Conservation (phyloP, 2,329 filamentous ascomycete species). For the Cercospora zeina region DNA sequence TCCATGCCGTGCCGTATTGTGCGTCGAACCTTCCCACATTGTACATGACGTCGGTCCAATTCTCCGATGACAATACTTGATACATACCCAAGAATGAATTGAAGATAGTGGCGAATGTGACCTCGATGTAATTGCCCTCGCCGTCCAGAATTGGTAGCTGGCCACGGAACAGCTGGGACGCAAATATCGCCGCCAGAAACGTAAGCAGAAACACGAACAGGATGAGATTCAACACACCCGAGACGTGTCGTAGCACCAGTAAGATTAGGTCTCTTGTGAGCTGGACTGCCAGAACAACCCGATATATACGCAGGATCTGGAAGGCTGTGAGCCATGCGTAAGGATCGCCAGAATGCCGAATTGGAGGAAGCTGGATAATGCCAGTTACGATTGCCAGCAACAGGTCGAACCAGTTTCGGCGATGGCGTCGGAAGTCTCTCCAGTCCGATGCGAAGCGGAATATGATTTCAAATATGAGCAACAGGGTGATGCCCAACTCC, state of each 20-base stretch:
- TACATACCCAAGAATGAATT: slow-evolving; percentile 99
- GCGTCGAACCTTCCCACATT: slow-evolving; percentile 70
- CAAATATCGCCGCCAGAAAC: slow-evolving; percentile 90
- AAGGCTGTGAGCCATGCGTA: slow-evolving; percentile 93
- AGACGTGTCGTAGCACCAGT: slow-evolving; percentile 83
- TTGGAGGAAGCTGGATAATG: slow-evolving; percentile 80
- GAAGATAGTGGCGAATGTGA: slow-evolving; percentile 87
- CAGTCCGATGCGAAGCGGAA: slow-evolving; percentile 77
- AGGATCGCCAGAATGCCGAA: slow-evolving; percentile 66
- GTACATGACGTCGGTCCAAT: slow-evolving; percentile 90
- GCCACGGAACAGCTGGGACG: slow-evolving; percentile 86
- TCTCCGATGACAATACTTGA: slow-evolving; percentile 90
- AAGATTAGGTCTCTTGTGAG: slow-evolving; percentile 84
- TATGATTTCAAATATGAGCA: slow-evolving; percentile 79
- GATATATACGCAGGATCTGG: slow-evolving; percentile 88
- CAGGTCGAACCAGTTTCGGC: slow-evolving; percentile 78
- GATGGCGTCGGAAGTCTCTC: slow-evolving; percentile 72
- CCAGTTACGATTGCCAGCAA: slow-evolving; percentile 76
- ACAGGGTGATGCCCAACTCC: slow-evolving; percentile 73
- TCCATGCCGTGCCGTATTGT: slow-evolving; percentile 75
- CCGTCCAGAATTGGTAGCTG: slow-evolving; percentile 67
- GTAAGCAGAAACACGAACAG: slow-evolving; percentile 95
- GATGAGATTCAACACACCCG: slow-evolving; percentile 91
- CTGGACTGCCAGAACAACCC: slow-evolving; percentile 83
- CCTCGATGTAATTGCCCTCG: slow-evolving; percentile 62